Evolutionary conservation across 441 rosid species (phyloP).

Genomic region (Jatropha multifida): DNA sequence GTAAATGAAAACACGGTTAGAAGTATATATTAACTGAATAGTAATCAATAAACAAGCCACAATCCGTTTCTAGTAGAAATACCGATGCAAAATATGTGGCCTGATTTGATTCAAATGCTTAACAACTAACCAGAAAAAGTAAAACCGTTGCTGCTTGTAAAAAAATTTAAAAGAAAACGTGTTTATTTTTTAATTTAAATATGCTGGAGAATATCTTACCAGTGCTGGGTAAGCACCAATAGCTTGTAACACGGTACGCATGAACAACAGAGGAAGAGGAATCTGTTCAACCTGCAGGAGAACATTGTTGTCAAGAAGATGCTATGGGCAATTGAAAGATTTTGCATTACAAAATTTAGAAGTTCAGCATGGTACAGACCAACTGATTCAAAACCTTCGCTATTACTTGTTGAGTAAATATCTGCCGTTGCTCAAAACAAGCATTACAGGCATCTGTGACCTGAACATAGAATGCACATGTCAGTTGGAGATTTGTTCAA

Average conservation of each 20-base stretch:
- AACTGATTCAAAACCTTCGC: conserved; percentile 97
- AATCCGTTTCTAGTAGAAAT: not conserved
- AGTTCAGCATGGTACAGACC: conserved; percentile 50
- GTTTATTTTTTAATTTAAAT: not conserved
- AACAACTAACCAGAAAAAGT: not conserved
- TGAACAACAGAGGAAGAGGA: conserved; percentile 96
- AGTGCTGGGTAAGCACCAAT: conserved; percentile 95
- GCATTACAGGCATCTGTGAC: conserved; percentile 96
- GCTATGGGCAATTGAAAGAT: conserved; percentile 16
- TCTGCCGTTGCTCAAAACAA: conserved; percentile 88
- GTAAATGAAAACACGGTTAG: not conserved
- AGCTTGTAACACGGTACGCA: conserved; percentile 98
- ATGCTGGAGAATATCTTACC: conserved; percentile 48
- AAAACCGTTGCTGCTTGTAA: not conserved
- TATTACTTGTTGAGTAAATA: conserved; percentile 93
- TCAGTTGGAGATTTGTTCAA: conserved; percentile 20
- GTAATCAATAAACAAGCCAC: not conserved
- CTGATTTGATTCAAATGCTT: not conserved
- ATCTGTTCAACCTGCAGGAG: conserved; percentile 88
- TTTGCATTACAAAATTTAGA: conserved; percentile 16
- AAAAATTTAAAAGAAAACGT: not conserved
- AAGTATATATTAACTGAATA: not conserved
- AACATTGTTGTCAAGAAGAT: conserved; percentile 25
- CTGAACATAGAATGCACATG: conserved; percentile 44
- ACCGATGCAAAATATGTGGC: not conserved